A percentile compares a stretch with the other conserved stretches of the same genome.
These are phyloP conservation scores for Psilocybe tampanensis DNA, from an alignment of 768 basidiomycete genomes.

Conservation along the genomic window DNA sequence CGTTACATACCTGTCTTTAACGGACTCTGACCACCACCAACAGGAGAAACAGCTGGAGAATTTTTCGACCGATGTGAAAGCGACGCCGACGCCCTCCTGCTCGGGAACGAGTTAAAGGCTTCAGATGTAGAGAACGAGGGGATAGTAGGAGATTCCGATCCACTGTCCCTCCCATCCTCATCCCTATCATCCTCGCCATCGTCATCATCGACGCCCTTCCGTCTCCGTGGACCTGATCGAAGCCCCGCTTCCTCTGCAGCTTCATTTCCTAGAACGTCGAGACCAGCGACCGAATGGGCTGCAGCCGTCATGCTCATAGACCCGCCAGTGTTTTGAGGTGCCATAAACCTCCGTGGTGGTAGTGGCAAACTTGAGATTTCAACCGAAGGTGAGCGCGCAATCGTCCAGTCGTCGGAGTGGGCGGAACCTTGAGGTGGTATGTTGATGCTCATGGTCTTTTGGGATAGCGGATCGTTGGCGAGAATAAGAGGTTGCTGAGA, in stretches of 20 bases:
- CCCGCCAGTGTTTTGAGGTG: neutral
- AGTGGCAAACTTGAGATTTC: conserved; percentile 40
- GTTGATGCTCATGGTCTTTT: neutral
- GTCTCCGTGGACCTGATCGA: neutral
- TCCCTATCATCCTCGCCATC: conserved; percentile 1
- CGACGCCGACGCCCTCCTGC: conserved; percentile 6
- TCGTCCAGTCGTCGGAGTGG: conserved; percentile 33
- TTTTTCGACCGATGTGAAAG: conserved; percentile 1
- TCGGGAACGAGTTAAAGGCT: conserved; percentile 46
- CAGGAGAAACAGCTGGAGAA: neutral
- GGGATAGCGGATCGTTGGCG: neutral
- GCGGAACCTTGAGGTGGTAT: neutral
- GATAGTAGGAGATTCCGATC: conserved; percentile 42
- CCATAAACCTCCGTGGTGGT: conserved; percentile 34
- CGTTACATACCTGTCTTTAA: neutral
- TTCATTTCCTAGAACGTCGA: neutral
- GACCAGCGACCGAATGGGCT: neutral
- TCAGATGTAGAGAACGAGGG: conserved; percentile 52
- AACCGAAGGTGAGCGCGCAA: conserved; percentile 33
- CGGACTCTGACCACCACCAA: neutral
- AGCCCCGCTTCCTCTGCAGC: neutral
- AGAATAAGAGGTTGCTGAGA: too few species aligned
- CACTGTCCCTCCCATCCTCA: conserved; percentile 10
- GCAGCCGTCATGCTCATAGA: neutral
- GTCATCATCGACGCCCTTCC: neutral